These are phyloP conservation scores for Mucor plumbeus DNA, from an alignment of 371 early-diverging fungal genomes.

Conservation along the genomic window DNA sequence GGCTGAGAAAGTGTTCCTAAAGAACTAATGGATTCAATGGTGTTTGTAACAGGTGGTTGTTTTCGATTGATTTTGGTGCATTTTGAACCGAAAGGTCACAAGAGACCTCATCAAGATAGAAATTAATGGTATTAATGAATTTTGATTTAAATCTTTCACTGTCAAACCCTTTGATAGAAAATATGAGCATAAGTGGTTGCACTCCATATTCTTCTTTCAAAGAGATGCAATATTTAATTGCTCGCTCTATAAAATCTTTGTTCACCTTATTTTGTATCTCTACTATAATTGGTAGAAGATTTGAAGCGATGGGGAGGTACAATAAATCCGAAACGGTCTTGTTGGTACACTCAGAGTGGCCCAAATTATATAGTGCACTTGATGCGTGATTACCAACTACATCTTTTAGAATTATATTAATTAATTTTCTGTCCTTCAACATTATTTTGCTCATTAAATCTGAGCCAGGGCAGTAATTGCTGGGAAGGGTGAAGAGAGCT, in stretches of 20 bases:
- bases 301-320: conserved; percentile 10
- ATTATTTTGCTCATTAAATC: conserved; percentile 16
- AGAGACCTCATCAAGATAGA: conserved; percentile 10
- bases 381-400: conserved; percentile 18
- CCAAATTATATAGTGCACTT: conserved; percentile 16
- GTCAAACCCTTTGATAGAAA: conserved; percentile 19
- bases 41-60: conserved; percentile 12
- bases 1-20: conserved; percentile 23
- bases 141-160: conserved; percentile 17
- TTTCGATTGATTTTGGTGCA: conserved; percentile 20
- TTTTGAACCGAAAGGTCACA: conserved; percentile 25
- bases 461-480: conserved; percentile 11
- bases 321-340: conserved; percentile 17
- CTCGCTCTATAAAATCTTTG: conserved; percentile 10
- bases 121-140: conserved; percentile 12
- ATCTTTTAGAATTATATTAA: conserved; percentile 14
- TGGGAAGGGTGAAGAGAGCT: conserved; percentile 16
- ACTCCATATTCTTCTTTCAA: conserved; percentile 25
- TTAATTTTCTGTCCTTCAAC: conserved; percentile 13
- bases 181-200: conserved; percentile 15
- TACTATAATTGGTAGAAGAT: conserved; percentile 15
- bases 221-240: conserved; percentile 17
- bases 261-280: conserved; percentile 21
- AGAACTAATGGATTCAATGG: conserved; percentile 20
- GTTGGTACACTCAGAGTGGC: conserved; percentile 19